Conservation (phyloP, 257 asterid genomes). For the Primulina huaijiensis region DNA sequence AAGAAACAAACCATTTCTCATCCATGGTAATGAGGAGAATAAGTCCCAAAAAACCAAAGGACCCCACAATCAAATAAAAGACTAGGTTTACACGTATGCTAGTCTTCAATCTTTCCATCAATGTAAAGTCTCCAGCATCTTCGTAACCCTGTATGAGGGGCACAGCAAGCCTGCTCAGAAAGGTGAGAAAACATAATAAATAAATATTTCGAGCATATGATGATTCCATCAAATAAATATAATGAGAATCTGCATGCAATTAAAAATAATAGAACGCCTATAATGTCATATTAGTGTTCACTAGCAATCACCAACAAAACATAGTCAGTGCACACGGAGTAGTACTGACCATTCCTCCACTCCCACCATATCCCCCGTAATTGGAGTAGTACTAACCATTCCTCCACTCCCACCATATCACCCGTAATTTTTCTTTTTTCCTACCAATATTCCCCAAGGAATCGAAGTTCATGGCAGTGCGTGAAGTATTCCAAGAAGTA, state of each 20-base stretch:
- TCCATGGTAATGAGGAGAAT: slow-evolving; percentile 78
- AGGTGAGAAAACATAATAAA: slow-evolving; percentile 20
- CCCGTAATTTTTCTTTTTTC: not conserved
- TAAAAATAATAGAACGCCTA: not conserved
- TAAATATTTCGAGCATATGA: slow-evolving; percentile 18
- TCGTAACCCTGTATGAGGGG: slow-evolving; percentile 99
- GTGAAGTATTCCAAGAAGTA: slow-evolving; percentile 3
- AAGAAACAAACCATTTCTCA: slow-evolving; percentile 63
- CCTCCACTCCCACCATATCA: not conserved
- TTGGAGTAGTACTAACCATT: slow-evolving; percentile 3
- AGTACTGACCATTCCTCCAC: slow-evolving; percentile 1
- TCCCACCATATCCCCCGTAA: too few relatives aligned
- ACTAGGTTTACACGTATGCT: slow-evolving; percentile 90
- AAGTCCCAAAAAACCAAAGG: slow-evolving; percentile 91
- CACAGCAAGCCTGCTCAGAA: slow-evolving; percentile 79
- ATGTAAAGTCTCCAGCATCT: slow-evolving; percentile 96
- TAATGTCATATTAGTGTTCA: not conserved
- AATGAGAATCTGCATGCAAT: slow-evolving; percentile 2
- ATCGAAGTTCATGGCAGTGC: slow-evolving; percentile 13
- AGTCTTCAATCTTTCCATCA: slow-evolving; percentile 88
- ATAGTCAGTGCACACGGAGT: slow-evolving; percentile 1
- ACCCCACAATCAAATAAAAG: slow-evolving; percentile 83
- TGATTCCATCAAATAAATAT: slow-evolving; percentile 19
- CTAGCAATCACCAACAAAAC: slow-evolving; percentile 11
- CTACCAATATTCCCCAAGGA: slow-evolving; percentile 4